phyloP scores from a whole-genome alignment of 1,284 basidiomycete species.

The Microbotryum lychnidis-dioicae region DNA sequence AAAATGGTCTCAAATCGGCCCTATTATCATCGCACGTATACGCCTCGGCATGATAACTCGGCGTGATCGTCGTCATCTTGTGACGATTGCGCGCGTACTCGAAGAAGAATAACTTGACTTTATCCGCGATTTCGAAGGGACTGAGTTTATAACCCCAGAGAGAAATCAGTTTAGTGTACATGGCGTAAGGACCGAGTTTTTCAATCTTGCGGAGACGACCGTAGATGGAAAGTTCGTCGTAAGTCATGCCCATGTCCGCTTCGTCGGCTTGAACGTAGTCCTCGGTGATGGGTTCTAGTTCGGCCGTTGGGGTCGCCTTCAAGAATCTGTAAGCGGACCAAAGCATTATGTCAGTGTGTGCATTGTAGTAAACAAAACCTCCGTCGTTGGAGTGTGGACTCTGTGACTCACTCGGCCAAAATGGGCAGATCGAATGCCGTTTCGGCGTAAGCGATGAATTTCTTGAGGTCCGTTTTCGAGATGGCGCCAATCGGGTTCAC shows the following conservation, averaged over 20 bases:
- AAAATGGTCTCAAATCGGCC: slow-evolving; percentile 90
- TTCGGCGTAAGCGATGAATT: slow-evolving; percentile 81
- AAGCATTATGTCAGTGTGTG: background rate
- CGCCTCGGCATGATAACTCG: slow-evolving; percentile 79
- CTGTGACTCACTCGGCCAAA: slow-evolving; percentile 54
- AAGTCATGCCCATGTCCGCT: slow-evolving; percentile 81
- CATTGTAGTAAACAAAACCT: too few relatives aligned
- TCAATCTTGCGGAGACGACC: slow-evolving; percentile 90
- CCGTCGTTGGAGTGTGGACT: background rate
- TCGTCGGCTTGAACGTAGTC: slow-evolving; percentile 94
- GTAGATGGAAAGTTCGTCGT: slow-evolving; percentile 90
- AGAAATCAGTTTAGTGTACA: slow-evolving; percentile 85
- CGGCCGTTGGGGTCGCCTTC: slow-evolving; percentile 84
- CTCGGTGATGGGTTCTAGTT: slow-evolving; percentile 90
- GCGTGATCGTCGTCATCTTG: slow-evolving; percentile 99
- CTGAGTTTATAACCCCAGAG: slow-evolving; percentile 75
- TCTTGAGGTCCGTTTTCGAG: slow-evolving; percentile 94
- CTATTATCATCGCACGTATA: slow-evolving; percentile 71
- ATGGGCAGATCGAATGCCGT: slow-evolving; percentile 75
- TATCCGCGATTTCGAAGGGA: slow-evolving; percentile 79
- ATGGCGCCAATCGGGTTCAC: slow-evolving; percentile 98
- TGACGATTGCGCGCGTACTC: slow-evolving; percentile 94
- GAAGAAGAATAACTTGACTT: slow-evolving; percentile 96
- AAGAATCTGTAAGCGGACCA: slow-evolving; percentile 59
- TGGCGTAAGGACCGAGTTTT: slow-evolving; percentile 94